Base-by-base conservation (phyloP, 768 basidiomycete species). In the Mycena polygramma region DNA sequence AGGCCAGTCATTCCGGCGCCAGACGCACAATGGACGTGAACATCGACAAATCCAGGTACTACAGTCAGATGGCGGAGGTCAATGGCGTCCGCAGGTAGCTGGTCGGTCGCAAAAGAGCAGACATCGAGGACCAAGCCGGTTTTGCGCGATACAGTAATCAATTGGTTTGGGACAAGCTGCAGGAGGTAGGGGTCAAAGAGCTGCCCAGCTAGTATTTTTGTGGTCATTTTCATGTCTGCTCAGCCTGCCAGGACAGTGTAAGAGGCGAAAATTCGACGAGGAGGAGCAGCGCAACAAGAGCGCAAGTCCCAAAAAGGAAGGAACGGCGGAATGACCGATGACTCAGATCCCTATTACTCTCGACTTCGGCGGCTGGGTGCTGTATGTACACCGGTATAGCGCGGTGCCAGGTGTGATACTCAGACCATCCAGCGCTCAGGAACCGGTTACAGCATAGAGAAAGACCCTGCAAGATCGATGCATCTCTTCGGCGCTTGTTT, bases 41-140 rank as follows among this genome's bases (percentile, higher is more conserved):
- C 79, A 69, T 90, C 89, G 17, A 89, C 86, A 63, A 89, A 86
- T 0, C 90, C 89, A 14, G 90, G 89, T 6, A 90, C 78, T 4
- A 91, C 79, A 4, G 86, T 88, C 73, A 82, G 72, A 26, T 80
- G 76, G 39, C 85, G 76, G 43, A 89, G 77, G 76, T 89, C 87
- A 53, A 88, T 79, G 58, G 81, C 78, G 55, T 83, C 77, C 39
- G 76, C 74, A 37, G 57, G 65, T 11, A 37, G 46, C 15, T 65
- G 22, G 39, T 45, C 36, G 43, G 59, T 43, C 26, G 57, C 41
- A 35, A 68, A 73, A 73, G 75, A 58, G 36, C 69, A 69, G 52
- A 90, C 85, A 43, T 83, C 82, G 24, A 86, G 65, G 63, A 91
- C 85, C 52, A 90, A 78, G 9, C 90, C 90, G 39, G 81, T 80